Conservation (phyloP, 2,329 filamentous ascomycete genomes). For the Conoideocrella luteorostrata region DNA sequence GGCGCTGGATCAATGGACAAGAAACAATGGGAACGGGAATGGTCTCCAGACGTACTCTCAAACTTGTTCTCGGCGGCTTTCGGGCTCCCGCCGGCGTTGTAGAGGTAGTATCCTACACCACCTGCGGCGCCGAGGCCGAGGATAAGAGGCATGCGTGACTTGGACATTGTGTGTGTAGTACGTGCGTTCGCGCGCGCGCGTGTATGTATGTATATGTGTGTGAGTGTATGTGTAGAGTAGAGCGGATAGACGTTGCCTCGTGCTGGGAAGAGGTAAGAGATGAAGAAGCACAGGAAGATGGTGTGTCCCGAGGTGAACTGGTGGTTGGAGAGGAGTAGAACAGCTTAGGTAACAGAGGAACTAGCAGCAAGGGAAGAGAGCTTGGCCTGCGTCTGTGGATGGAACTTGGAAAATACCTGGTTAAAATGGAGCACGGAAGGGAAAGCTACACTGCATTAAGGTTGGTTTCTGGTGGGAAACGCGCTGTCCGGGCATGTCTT, state of each 20-base stretch:
- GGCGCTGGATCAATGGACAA: no score
- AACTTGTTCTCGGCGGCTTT: slow-evolving; percentile 80
- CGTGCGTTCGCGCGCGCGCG: no score
- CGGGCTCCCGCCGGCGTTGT: slow-evolving; percentile 73
- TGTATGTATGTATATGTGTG: no score
- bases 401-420: not conserved
- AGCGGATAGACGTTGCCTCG: not conserved
- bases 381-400: no score
- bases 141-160: slow-evolving; percentile 39
- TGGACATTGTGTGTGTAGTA: slow-evolving; percentile 34
- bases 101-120: slow-evolving; percentile 84
- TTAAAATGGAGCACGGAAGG: not conserved
- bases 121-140: slow-evolving; percentile 59
- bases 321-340: slow-evolving; percentile 3
- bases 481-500: not conserved
- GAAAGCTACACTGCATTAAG: not conserved
- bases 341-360: not conserved
- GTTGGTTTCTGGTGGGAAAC: not conserved
- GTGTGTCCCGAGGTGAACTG: not conserved
- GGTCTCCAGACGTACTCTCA: slow-evolving; percentile 56
- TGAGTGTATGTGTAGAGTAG: not conserved
- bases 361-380: slow-evolving; percentile 3
- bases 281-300: not conserved
- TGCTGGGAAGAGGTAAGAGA: not conserved
- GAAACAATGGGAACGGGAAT: no score